Conservation (phyloP, 805 yeast genomes). For the Kodamaea laetipori region DNA sequence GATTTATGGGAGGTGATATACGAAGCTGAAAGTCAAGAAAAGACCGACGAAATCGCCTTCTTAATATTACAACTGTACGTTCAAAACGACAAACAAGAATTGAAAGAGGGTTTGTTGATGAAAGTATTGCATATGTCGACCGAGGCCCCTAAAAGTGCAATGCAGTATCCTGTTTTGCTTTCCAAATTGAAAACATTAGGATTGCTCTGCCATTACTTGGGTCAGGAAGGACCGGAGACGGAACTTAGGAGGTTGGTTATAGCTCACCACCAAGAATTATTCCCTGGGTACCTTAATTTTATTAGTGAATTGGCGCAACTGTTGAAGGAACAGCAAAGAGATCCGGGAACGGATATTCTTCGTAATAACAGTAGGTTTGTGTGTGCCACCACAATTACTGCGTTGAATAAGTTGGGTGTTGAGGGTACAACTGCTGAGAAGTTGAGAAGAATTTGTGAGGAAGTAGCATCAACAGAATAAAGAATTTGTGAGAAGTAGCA, state of each 20-base stretch:
- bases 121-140: slow-evolving; percentile 1
- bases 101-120: not conserved
- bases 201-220: slow-evolving; percentile 20
- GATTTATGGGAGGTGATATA: slow-evolving; percentile 14
- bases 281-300: slow-evolving; percentile 16
- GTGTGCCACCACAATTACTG: slow-evolving; percentile 24
- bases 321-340: slow-evolving; percentile 2
- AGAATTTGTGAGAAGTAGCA: slow-evolving; percentile 6
- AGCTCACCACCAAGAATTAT: slow-evolving; percentile 10
- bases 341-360: slow-evolving; percentile 18
- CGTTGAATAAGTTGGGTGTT: slow-evolving; percentile 5
- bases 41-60: slow-evolving; percentile 18
- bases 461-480: not conserved
- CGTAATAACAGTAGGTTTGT: slow-evolving; percentile 36
- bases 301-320: slow-evolving; percentile 16
- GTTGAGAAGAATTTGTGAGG: slow-evolving; percentile 7
- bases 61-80: slow-evolving; percentile 25
- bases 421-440: slow-evolving; percentile 1
- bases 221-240: not conserved
- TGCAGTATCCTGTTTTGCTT: slow-evolving; percentile 11
- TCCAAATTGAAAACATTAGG: slow-evolving; percentile 25
- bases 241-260: slow-evolving; percentile 8
- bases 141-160: slow-evolving; percentile 3
- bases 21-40: slow-evolving; percentile 1
- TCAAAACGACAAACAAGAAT: not conserved